Percentiles rank a stretch among this genome's conserved stretches.
Conservation (phyloP, 345 rosid species). For the Capsella bursapastoris region DNA sequence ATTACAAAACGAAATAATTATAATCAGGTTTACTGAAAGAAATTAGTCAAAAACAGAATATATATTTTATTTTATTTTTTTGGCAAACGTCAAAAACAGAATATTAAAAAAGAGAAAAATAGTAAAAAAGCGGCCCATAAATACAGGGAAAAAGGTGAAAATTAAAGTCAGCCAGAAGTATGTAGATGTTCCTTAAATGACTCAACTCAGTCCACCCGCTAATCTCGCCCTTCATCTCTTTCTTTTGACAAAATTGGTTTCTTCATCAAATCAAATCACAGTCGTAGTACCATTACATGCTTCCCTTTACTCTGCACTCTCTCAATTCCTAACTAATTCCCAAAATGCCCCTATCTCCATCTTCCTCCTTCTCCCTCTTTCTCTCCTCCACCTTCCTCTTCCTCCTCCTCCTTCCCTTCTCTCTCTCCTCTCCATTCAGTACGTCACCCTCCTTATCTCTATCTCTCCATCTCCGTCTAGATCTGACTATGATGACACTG, state of each 20-base stretch:
- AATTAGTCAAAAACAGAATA: conserved; percentile 23
- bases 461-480: conserved; percentile 41
- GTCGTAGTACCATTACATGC: conserved; percentile 2
- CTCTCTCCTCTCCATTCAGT: conserved; percentile 43
- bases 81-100: conserved; percentile 7
- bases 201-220: conserved; percentile 43
- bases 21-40: neutral
- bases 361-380: conserved; percentile 34
- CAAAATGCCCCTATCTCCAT: conserved; percentile 43
- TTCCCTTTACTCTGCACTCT: conserved; percentile 32
- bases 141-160: conserved; percentile 19
- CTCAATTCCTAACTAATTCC: conserved; percentile 25
- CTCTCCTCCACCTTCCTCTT: conserved; percentile 33
- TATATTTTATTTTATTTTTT: neutral
- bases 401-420: conserved; percentile 33
- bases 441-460: conserved; percentile 21
- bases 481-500: conserved; percentile 27
- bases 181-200: conserved; percentile 34
- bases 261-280: neutral
- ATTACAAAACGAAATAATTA: neutral
- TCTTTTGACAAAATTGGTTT: neutral
- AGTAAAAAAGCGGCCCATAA: conserved; percentile 25
- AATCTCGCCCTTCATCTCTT: conserved; percentile 38
- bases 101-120: neutral
- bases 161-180: conserved; percentile 35